Percentiles rank a stretch among this genome's conserved stretches.
These are phyloP conservation scores for Acephala macrosclerotiorum DNA, from an alignment of 2,329 filamentous ascomycete species.

Conservation along the genomic window DNA sequence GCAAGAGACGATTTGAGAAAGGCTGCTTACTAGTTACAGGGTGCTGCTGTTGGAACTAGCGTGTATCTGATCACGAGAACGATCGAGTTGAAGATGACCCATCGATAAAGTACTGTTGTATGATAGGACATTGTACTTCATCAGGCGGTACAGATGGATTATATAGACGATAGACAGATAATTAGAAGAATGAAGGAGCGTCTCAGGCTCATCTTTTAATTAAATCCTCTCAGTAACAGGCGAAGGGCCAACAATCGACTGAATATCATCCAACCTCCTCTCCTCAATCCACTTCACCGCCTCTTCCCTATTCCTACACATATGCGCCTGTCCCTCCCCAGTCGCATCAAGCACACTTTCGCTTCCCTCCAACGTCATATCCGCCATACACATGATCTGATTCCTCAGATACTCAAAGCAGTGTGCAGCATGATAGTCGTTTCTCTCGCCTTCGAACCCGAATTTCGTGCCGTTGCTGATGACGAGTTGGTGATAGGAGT, in stretches of 20 bases:
- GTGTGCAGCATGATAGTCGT: conserved; percentile 42
- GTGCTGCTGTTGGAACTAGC: conserved; percentile 3
- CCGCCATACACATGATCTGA: conserved; percentile 44
- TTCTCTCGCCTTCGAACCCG: conserved; percentile 40
- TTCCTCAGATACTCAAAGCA: conserved; percentile 46
- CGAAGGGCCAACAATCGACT: conserved; percentile 44
- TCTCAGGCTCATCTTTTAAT: no score
- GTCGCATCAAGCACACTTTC: conserved; percentile 37
- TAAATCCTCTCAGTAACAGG: background rate
- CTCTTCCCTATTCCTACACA: conserved; percentile 44
- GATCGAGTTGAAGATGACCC: background rate
- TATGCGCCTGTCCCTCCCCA: conserved; percentile 43
- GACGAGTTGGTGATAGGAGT: conserved; percentile 45
- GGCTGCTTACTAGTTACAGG: background rate
- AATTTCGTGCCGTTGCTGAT: conserved; percentile 35
- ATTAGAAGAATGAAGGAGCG: background rate
- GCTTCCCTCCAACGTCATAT: conserved; percentile 46
- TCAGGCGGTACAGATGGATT: background rate
- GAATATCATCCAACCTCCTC: conserved; percentile 44
- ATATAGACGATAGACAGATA: background rate
- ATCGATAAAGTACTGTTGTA: background rate
- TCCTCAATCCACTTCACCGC: conserved; percentile 44
- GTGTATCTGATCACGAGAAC: conserved; percentile 11
- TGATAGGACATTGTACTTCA: background rate
- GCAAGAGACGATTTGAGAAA: no score